Evolutionary conservation across 352 stramenopile species (phyloP).

Genomic region (Globisporangium cystogenes): DNA sequence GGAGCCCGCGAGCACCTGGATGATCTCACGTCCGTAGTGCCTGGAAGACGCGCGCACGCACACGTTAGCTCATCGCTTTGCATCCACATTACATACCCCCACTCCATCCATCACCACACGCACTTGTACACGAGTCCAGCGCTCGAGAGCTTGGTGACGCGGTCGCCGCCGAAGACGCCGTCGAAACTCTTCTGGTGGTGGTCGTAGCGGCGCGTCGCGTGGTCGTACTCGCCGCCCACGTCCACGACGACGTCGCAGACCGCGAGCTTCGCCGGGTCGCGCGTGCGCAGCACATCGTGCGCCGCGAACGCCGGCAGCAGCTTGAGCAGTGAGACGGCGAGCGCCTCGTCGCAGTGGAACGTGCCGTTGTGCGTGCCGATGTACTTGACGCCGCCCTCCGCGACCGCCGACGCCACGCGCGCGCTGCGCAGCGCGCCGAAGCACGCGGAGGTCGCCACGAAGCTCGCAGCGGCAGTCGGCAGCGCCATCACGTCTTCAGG

Average conservation of each 20-base stretch:
- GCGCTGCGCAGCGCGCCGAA: constrained; percentile 53
- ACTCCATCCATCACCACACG: background rate
- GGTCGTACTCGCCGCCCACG: constrained; percentile 95
- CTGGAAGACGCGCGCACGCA: constrained; percentile 4
- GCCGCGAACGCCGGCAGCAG: constrained; percentile 88
- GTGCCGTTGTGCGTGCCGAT: constrained; percentile 97
- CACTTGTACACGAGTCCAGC: constrained; percentile 96
- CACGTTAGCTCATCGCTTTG: background rate
- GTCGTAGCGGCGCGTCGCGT: constrained; percentile 89
- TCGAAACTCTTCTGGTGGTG: constrained; percentile 96
- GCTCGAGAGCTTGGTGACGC: constrained; percentile 92
- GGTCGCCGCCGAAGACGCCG: constrained; percentile 65
- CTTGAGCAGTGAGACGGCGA: constrained; percentile 97
- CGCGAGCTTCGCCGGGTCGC: constrained; percentile 89
- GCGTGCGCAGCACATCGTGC: constrained; percentile 80
- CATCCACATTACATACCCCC: too few species aligned
- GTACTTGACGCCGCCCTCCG: constrained; percentile 51
- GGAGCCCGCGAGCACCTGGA: constrained; percentile 59
- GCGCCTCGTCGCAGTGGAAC: constrained; percentile 98
- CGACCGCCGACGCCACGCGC: constrained; percentile 42
- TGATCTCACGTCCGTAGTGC: constrained; percentile 97
- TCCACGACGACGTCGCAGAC: constrained; percentile 95
- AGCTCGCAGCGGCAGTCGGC: constrained; percentile 56
- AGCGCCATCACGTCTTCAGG: constrained; percentile 42
- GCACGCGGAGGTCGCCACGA: constrained; percentile 54